Percentiles rank a stretch among this genome's conserved stretches.
phyloP scores from a whole-genome alignment of 2,329 filamentous ascomycete genomes.

The Scytalidium lignicola region DNA sequence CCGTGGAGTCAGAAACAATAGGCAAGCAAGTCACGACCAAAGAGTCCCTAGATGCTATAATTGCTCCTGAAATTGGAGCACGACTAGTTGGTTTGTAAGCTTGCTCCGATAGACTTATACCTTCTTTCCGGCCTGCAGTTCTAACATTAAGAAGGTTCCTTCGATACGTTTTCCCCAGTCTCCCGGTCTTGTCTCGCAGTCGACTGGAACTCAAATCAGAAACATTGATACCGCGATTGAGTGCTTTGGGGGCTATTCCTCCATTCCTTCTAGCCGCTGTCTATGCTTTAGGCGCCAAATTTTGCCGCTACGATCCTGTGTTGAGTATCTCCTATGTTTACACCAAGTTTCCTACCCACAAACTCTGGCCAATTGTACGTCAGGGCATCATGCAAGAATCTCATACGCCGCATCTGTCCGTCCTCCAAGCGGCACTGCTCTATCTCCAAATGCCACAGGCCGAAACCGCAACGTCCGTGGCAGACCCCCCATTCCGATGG shows the following conservation, averaged over 20 bases:
- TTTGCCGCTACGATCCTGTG: background rate
- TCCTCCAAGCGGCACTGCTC: background rate
- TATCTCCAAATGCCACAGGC: background rate
- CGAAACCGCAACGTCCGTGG: background rate
- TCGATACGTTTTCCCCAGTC: too few species aligned
- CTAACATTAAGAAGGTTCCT: too few species aligned
- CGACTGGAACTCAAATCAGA: constrained; percentile 2
- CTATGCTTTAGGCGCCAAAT: background rate
- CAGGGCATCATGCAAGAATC: background rate
- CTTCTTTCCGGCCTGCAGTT: too few species aligned
- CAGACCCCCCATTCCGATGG: background rate
- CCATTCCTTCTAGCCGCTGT: background rate
- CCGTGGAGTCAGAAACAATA: too few species aligned
- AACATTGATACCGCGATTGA: too few species aligned
- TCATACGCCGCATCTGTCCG: background rate
- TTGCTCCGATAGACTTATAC: too few species aligned
- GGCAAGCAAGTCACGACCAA: too few species aligned
- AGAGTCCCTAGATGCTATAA: too few species aligned
- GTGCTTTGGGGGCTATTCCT: too few species aligned
- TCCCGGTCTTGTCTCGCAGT: too few species aligned
- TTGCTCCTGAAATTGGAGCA: too few species aligned
- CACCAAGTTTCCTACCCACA: background rate
- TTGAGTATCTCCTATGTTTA: background rate
- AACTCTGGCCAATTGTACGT: background rate
- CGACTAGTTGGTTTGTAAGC: too few species aligned